These are phyloP conservation scores for Tetracentron sinense DNA, from an alignment of 164 flowering plant genomes.

Conservation along the genomic window DNA sequence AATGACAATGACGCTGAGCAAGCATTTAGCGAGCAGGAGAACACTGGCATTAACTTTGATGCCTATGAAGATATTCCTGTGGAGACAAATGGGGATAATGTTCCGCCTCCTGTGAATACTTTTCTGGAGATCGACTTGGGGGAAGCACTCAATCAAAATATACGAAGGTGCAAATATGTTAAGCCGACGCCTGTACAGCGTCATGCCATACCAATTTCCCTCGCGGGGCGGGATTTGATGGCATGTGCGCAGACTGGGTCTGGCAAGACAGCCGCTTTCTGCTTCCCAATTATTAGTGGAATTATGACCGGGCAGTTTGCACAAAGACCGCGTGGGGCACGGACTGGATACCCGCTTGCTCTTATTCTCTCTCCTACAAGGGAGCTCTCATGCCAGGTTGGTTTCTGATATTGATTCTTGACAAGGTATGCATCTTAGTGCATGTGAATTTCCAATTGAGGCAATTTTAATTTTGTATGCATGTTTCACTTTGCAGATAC, in stretches of 20 bases:
- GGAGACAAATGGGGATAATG: constrained; percentile 71
- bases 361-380: constrained; percentile 77
- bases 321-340: constrained; percentile 52
- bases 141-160: constrained; percentile 55
- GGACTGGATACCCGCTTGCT: constrained; percentile 63
- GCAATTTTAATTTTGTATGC: background rate
- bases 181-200: constrained; percentile 81
- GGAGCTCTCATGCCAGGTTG: constrained; percentile 71
- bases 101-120: constrained; percentile 63
- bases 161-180: constrained; percentile 69
- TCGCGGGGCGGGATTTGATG: too few species aligned
- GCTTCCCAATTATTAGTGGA: constrained; percentile 74
- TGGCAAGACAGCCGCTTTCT: too few species aligned
- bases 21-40: constrained; percentile 42
- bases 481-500: constrained; percentile 36
- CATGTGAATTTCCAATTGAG: background rate
- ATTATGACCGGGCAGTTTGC: constrained; percentile 51
- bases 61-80: too few species aligned
- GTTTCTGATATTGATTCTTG: constrained; percentile 2
- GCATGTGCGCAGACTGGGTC: constrained; percentile 88
- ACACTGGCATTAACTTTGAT: constrained; percentile 57
- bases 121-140: constrained; percentile 77
- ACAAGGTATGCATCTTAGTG: background rate
- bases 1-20: constrained; percentile 34
- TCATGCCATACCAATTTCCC: too few species aligned